These are phyloP conservation scores for Pyrrhoderma lamaoense DNA, from an alignment of 1,284 basidiomycete species.

Conservation along the genomic window DNA sequence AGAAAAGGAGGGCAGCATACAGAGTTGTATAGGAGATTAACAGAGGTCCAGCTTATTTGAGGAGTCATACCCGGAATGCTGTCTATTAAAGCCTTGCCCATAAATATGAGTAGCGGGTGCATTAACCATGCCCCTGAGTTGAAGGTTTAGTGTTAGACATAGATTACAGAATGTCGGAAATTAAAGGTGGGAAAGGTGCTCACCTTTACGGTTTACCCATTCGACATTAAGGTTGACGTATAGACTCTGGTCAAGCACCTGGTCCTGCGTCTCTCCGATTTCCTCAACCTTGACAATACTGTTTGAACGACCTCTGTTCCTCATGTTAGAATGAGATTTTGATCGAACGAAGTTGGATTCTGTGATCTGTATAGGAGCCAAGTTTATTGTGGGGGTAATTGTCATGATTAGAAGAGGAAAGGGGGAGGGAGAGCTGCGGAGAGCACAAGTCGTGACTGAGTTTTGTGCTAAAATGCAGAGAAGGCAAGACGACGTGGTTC, in stretches of 20 bases:
- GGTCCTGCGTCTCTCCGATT: slow-evolving; percentile 73
- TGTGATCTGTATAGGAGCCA: slow-evolving; percentile 40
- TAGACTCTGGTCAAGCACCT: slow-evolving; percentile 73
- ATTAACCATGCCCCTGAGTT: slow-evolving; percentile 91
- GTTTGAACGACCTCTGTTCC: slow-evolving; percentile 61
- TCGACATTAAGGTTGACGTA: slow-evolving; percentile 92
- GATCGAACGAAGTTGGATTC: slow-evolving; percentile 22
- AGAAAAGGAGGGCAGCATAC: slow-evolving; percentile 40
- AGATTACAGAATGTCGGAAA: not conserved
- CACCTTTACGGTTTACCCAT: slow-evolving; percentile 98
- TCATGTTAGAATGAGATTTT: slow-evolving; percentile 25
- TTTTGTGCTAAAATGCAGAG: too few species aligned
- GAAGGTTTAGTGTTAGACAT: not conserved
- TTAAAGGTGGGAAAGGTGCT: slow-evolving; percentile 23
- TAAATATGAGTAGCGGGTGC: slow-evolving; percentile 87
- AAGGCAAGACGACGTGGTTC: too few species aligned
- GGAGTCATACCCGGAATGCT: slow-evolving; percentile 91
- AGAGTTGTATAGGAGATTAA: slow-evolving; percentile 87
- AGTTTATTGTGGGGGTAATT: slow-evolving; percentile 26
- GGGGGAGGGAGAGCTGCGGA: not conserved
- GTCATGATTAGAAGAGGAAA: slow-evolving; percentile 8
- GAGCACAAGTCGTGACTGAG: too few species aligned
- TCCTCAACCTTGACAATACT: slow-evolving; percentile 87
- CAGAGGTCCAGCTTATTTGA: slow-evolving; percentile 92
- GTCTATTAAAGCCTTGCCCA: slow-evolving; percentile 91